A percentile compares a stretch with the other conserved stretches of the same genome.
These are phyloP conservation scores for Irpex lacteus DNA, from an alignment of 1,284 basidiomycete species.

Conservation along the genomic window DNA sequence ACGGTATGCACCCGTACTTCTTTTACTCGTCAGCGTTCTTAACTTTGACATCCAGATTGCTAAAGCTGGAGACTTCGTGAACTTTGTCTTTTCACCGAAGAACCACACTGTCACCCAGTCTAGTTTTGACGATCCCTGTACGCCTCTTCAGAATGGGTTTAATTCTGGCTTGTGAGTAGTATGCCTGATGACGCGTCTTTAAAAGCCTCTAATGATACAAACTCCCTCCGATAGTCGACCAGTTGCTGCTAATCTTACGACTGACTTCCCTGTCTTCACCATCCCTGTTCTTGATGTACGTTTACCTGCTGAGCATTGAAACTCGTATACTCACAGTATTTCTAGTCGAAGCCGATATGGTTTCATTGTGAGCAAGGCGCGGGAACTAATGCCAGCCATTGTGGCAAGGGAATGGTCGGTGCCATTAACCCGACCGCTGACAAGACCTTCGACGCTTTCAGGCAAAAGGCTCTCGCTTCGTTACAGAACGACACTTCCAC, in stretches of 20 bases:
- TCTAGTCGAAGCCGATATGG: slow-evolving; percentile 6
- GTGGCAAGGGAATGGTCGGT: slow-evolving; percentile 13
- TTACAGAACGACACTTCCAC: neutral
- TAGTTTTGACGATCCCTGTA: slow-evolving; percentile 48
- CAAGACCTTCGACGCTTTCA: neutral
- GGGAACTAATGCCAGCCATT: slow-evolving; percentile 9
- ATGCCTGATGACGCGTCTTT: neutral
- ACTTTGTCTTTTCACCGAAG: slow-evolving; percentile 47
- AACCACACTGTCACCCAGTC: slow-evolving; percentile 48
- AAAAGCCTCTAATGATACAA: slow-evolving; percentile 7
- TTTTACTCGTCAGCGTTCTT: neutral
- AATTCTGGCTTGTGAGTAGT: slow-evolving; percentile 50
- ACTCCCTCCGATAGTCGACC: slow-evolving; percentile 34
- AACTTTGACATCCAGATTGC: neutral
- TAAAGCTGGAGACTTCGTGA: slow-evolving; percentile 47
- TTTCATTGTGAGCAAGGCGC: slow-evolving; percentile 11
- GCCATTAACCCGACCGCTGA: slow-evolving; percentile 5
- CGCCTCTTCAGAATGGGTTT: slow-evolving; percentile 45
- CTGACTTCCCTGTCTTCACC: slow-evolving; percentile 38
- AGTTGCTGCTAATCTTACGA: slow-evolving; percentile 36
- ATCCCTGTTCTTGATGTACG: slow-evolving; percentile 36
- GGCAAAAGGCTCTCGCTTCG: slow-evolving; percentile 7
- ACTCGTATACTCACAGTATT: slow-evolving; percentile 27
- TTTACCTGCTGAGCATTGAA: neutral
- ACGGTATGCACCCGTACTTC: slow-evolving; percentile 2